Evolutionary conservation across 371 early-diverging fungal species (phyloP).

Genomic region (Sporodiniella umbellata): DNA sequence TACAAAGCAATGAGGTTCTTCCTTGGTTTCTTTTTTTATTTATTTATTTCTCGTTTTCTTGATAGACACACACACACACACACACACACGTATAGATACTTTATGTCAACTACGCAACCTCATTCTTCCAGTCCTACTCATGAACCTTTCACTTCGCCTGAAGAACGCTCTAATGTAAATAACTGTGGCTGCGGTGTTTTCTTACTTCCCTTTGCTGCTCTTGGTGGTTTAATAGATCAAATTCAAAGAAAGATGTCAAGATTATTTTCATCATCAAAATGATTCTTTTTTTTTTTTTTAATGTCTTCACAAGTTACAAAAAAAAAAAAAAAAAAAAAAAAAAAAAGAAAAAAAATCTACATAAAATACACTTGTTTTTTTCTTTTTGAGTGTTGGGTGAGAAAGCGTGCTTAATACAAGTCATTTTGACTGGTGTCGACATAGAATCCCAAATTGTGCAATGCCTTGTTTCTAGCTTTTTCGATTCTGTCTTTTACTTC

Average conservation of each 20-base stretch:
- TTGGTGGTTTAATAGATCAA: slow-evolving; percentile 32
- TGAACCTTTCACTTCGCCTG: slow-evolving; percentile 25
- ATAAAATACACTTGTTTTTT: slow-evolving; percentile 8
- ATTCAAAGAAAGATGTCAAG: slow-evolving; percentile 22
- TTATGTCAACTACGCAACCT: background rate
- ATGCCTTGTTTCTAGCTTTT: slow-evolving; percentile 63
- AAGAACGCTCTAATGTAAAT: slow-evolving; percentile 25
- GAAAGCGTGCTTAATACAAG: too few species aligned
- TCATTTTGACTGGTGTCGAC: slow-evolving; percentile 81
- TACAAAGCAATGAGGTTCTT: too few species aligned
- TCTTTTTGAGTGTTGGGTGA: too few species aligned
- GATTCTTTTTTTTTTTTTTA: background rate
- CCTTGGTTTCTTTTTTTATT: too few species aligned
- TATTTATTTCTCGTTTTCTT: too few species aligned
- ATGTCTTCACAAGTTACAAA: background rate
- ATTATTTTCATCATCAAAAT: slow-evolving; percentile 6
- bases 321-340: slow-evolving; percentile 2
- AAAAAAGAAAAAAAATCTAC: background rate
- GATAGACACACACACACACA: too few species aligned
- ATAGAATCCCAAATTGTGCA: slow-evolving; percentile 84
- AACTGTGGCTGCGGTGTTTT: slow-evolving; percentile 27
- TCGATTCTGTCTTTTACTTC: slow-evolving; percentile 72
- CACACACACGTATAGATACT: too few species aligned
- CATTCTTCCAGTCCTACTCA: slow-evolving; percentile 21
- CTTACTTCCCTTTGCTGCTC: slow-evolving; percentile 27